phyloP scores from a whole-genome alignment of 805 yeast genomes.

The Yarrowia divulgata region DNA sequence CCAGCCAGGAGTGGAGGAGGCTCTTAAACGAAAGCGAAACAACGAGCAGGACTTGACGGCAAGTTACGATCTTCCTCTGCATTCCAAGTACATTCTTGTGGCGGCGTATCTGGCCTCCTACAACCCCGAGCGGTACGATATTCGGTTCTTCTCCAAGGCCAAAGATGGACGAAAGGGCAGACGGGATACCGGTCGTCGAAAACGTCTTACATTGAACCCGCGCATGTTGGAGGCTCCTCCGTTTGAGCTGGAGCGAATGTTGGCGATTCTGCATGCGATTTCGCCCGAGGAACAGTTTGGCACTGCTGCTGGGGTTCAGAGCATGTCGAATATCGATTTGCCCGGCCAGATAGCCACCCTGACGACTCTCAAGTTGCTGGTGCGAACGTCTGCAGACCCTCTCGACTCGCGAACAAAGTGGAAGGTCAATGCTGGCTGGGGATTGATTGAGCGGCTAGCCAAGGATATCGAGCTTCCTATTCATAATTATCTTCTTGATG shows the following conservation, averaged over 20 bases:
- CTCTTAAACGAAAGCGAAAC: conserved; percentile 38
- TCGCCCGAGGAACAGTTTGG: conserved; percentile 55
- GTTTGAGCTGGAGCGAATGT: conserved; percentile 78
- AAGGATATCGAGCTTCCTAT: conserved; percentile 70
- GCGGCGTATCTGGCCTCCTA: conserved; percentile 87
- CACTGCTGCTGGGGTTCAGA: conserved; percentile 49
- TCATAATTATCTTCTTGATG: conserved; percentile 62
- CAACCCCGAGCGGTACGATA: conserved; percentile 72
- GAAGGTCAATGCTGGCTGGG: conserved; percentile 80
- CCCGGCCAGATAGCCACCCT: conserved; percentile 66
- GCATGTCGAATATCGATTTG: conserved; percentile 51
- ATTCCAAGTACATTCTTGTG: conserved; percentile 74
- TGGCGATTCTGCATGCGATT: conserved; percentile 80
- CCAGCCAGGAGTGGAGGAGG: conserved; percentile 41
- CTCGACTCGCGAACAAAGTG: conserved; percentile 75
- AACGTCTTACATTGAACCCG: conserved; percentile 61
- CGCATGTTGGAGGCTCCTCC: conserved; percentile 72
- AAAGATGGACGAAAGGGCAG: conserved; percentile 55
- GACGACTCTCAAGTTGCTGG: conserved; percentile 59
- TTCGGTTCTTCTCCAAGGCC: conserved; percentile 70
- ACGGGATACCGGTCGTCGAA: conserved; percentile 54
- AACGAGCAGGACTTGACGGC: conserved; percentile 42
- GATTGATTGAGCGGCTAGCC: conserved; percentile 65
- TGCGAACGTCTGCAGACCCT: conserved; percentile 58
- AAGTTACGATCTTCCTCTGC: conserved; percentile 59